Evolutionary conservation across 768 basidiomycete genomes (phyloP).

Genomic region (Mycena albidolilacea): DNA sequence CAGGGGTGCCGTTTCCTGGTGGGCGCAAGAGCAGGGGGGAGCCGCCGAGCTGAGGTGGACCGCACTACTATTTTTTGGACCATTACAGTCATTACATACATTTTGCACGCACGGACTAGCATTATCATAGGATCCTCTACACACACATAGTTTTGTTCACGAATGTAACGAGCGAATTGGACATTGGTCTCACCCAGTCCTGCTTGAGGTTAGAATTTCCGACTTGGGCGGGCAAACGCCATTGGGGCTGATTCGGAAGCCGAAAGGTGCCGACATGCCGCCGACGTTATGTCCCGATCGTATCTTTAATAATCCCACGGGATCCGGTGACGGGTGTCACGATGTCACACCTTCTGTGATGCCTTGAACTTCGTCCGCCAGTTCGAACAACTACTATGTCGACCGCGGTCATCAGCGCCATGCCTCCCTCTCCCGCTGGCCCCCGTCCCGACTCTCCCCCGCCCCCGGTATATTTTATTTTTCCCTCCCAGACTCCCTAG

Average conservation of each 20-base stretch:
- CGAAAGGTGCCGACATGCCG: neutral
- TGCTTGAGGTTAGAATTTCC: too few species aligned
- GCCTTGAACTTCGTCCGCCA: neutral
- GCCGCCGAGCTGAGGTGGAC: constrained; percentile 49
- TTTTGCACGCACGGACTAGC: constrained; percentile 28
- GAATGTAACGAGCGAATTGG: constrained; percentile 2
- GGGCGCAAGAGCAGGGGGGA: constrained; percentile 55
- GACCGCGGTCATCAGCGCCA: neutral
- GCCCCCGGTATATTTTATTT: constrained; percentile 18
- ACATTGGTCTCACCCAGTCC: neutral
- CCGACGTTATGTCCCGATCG: neutral
- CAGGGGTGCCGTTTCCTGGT: constrained; percentile 74
- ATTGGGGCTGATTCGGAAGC: neutral
- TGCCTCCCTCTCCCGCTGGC: neutral
- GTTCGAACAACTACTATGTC: neutral
- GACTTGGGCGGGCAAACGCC: neutral
- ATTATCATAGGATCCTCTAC: constrained; percentile 30
- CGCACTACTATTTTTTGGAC: constrained; percentile 35
- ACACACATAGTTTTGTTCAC: constrained; percentile 29
- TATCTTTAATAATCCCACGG: too few species aligned
- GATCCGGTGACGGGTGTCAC: neutral
- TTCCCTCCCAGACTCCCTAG: neutral
- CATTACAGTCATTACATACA: constrained; percentile 26
- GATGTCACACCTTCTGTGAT: neutral
- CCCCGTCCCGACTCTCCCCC: constrained; percentile 19